Evolutionary conservation across 2,329 filamentous ascomycete genomes (phyloP).

Genomic region (Fusarium sp.): DNA sequence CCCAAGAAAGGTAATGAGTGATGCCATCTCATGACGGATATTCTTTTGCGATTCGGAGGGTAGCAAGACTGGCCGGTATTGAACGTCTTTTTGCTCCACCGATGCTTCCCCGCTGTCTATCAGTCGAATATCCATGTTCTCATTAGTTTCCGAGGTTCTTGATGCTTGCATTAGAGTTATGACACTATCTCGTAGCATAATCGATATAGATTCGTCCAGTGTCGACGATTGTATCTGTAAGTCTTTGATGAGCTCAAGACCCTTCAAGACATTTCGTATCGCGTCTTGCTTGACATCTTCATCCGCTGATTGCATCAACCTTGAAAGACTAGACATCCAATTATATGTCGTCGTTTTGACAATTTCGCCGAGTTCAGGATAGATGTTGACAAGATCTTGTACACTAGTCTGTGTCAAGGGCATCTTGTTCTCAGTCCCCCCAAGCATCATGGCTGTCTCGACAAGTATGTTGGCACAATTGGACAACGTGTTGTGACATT

Average conservation of each 20-base stretch:
- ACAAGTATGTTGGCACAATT: conserved; percentile 77
- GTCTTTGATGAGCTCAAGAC: conserved; percentile 71
- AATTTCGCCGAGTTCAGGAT: conserved; percentile 68
- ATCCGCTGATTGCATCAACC: conserved; percentile 85
- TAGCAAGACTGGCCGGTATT: conserved; percentile 71
- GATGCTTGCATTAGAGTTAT: conserved; percentile 49
- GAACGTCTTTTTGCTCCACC: conserved; percentile 14
- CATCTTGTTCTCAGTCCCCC: conserved; percentile 56
- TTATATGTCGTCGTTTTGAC: conserved; percentile 78
- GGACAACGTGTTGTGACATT: conserved; percentile 77
- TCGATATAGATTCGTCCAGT: conserved; percentile 72
- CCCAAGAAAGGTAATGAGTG: conserved; percentile 66
- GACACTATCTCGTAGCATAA: conserved; percentile 79
- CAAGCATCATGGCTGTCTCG: conserved; percentile 81
- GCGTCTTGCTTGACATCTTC: conserved; percentile 78
- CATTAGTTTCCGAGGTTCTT: conserved; percentile 15
- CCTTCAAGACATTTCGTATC: conserved; percentile 79
- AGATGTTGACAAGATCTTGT: conserved; percentile 68
- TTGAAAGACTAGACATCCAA: conserved; percentile 83
- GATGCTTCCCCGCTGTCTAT: conserved; percentile 35
- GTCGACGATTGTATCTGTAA: conserved; percentile 72
- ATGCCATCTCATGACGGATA: conserved; percentile 65
- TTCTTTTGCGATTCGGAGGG: conserved; percentile 71
- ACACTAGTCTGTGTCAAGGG: conserved; percentile 60
- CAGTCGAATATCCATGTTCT: conserved; percentile 41